phyloP scores from a whole-genome alignment of 441 rosid species.

The Caryocar brasiliense region DNA sequence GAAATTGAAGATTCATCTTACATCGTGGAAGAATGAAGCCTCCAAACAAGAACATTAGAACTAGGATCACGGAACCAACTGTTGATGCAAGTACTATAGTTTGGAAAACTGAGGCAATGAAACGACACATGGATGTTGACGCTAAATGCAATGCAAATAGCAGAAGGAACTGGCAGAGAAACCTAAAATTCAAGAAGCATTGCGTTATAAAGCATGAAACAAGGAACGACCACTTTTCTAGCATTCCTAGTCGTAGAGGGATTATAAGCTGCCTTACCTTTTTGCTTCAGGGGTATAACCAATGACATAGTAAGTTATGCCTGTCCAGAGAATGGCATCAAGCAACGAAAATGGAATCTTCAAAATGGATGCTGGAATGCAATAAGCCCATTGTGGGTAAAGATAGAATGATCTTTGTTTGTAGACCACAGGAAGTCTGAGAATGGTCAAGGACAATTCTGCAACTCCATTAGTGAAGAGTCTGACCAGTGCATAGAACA shows the following conservation, averaged over 20 bases:
- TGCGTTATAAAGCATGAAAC: too few species aligned
- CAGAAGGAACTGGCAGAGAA: slow-evolving; percentile 35
- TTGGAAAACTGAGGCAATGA: slow-evolving; percentile 37
- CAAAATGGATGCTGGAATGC: slow-evolving; percentile 38
- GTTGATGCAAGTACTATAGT: slow-evolving; percentile 32
- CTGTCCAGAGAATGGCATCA: slow-evolving; percentile 52
- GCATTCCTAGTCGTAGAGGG: not conserved
- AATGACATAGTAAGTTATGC: slow-evolving; percentile 54
- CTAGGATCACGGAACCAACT: slow-evolving; percentile 10
- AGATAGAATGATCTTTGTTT: slow-evolving; percentile 46
- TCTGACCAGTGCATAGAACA: slow-evolving; percentile 40
- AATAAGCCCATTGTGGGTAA: slow-evolving; percentile 65
- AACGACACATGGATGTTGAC: slow-evolving; percentile 45
- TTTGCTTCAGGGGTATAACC: slow-evolving; percentile 49
- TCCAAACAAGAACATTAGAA: slow-evolving; percentile 35
- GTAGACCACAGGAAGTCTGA: slow-evolving; percentile 43
- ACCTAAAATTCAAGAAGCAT: too few species aligned
- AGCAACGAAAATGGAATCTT: slow-evolving; percentile 53
- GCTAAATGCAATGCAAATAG: slow-evolving; percentile 47
- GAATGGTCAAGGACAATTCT: slow-evolving; percentile 43
- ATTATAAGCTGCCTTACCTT: slow-evolving; percentile 23
- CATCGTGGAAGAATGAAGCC: slow-evolving; percentile 43
- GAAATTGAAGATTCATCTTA: slow-evolving; percentile 11
- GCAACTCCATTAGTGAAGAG: slow-evolving; percentile 44
- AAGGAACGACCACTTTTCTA: too few species aligned